A percentile compares a stretch with the other conserved stretches of the same genome.
Conservation (phyloP, 495 filamentous ascomycete genomes). For the Penicillium coprophilum region DNA sequence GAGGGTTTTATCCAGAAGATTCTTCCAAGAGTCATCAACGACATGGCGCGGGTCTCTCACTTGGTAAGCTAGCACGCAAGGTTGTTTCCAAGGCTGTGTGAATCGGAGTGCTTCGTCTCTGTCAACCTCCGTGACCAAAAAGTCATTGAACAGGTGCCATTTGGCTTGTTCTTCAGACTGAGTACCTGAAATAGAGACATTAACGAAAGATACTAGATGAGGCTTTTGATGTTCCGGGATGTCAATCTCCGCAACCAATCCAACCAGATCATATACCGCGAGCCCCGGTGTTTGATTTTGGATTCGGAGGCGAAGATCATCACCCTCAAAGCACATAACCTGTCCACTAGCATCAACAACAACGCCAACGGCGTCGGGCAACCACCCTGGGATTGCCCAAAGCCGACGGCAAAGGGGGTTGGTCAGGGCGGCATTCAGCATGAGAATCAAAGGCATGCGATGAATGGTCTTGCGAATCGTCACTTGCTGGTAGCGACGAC, state of each 20-base stretch:
- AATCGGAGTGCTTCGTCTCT: slow-evolving; percentile 83
- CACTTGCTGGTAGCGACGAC: slow-evolving; percentile 80
- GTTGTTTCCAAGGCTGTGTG: slow-evolving; percentile 85
- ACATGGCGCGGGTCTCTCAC: slow-evolving; percentile 68
- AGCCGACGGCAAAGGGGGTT: slow-evolving; percentile 69
- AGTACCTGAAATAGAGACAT: slow-evolving; percentile 73
- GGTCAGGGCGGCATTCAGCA: slow-evolving; percentile 77
- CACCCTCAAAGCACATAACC: slow-evolving; percentile 86
- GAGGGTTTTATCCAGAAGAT: slow-evolving; percentile 73
- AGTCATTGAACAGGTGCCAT: slow-evolving; percentile 98
- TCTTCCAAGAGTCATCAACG: slow-evolving; percentile 84
- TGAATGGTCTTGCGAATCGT: slow-evolving; percentile 76
- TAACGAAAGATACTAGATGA: slow-evolving; percentile 87
- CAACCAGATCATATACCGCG: slow-evolving; percentile 87
- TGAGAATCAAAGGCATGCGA: slow-evolving; percentile 73
- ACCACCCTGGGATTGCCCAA: slow-evolving; percentile 85
- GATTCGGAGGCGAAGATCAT: slow-evolving; percentile 60
- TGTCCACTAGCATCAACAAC: slow-evolving; percentile 70
- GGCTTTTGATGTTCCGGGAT: slow-evolving; percentile 78
- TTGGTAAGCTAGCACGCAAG: slow-evolving; percentile 84
- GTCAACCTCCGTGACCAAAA: slow-evolving; percentile 78
- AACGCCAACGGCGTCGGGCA: slow-evolving; percentile 89
- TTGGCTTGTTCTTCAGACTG: slow-evolving; percentile 54
- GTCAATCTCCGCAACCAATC: slow-evolving; percentile 84
- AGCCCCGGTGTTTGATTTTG: slow-evolving; percentile 66